phyloP scores from a whole-genome alignment of 1,284 basidiomycete species.

The Cutaneotrichosporon sp. region DNA sequence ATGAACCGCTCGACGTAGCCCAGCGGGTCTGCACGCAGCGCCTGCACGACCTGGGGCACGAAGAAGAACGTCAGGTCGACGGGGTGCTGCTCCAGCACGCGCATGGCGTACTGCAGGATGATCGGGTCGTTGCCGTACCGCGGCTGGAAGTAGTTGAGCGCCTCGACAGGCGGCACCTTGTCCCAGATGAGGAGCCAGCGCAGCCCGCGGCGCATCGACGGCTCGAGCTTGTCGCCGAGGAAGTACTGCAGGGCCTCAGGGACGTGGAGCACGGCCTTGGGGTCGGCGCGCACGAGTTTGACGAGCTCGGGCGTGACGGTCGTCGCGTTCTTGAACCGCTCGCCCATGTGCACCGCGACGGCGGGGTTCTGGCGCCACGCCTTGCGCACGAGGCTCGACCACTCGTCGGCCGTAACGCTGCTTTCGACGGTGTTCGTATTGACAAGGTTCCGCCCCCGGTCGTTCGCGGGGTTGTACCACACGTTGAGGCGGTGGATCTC shows the following conservation, averaged over 20 bases:
- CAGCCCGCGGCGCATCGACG: constrained; percentile 9
- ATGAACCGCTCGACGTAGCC: constrained; percentile 96
- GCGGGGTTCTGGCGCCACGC: constrained; percentile 84
- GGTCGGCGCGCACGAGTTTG: constrained; percentile 71
- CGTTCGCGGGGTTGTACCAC: constrained; percentile 87
- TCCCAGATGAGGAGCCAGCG: constrained; percentile 87
- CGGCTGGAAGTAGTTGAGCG: constrained; percentile 82
- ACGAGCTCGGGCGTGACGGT: constrained; percentile 68
- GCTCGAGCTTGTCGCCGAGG: constrained; percentile 69
- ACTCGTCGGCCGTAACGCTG: constrained; percentile 60
- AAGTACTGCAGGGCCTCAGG: constrained; percentile 80
- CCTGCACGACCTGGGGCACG: constrained; percentile 97
- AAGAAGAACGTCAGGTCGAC: constrained; percentile 98
- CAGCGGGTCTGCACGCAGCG: constrained; percentile 80
- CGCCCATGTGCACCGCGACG: constrained; percentile 78
- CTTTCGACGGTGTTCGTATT: neutral
- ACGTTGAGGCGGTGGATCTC: constrained; percentile 84
- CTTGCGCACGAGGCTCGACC: constrained; percentile 68
- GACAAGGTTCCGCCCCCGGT: constrained; percentile 58
- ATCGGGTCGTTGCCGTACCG: constrained; percentile 80
- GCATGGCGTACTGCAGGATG: constrained; percentile 93
- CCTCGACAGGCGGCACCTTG: constrained; percentile 82
- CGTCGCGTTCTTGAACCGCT: constrained; percentile 73
- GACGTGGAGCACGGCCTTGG: constrained; percentile 69
- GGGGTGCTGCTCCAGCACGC: constrained; percentile 91